Evolutionary conservation across 2,329 filamentous ascomycete species (phyloP).

Genomic region (Penicillium sp.): DNA sequence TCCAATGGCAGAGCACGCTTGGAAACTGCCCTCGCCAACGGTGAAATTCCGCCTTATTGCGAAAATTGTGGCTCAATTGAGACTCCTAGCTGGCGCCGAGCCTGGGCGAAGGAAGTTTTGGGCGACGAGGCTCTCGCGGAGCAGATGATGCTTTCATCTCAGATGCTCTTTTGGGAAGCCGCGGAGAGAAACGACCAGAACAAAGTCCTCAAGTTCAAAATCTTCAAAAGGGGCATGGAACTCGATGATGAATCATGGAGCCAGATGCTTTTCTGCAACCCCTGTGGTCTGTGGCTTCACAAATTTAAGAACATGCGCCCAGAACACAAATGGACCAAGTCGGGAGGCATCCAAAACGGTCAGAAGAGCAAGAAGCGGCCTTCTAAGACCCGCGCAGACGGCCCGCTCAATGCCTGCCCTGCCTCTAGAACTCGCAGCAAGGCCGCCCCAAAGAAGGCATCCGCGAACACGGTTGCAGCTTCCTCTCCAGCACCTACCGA

Average conservation of each 20-base stretch:
- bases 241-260: constrained; percentile 71
- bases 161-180: constrained; percentile 73
- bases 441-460: constrained; percentile 25
- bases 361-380: constrained; percentile 43
- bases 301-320: constrained; percentile 87
- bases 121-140: constrained; percentile 72
- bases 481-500: constrained; percentile 44
- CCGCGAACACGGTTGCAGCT: constrained; percentile 20
- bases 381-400: constrained; percentile 34
- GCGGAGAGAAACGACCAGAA: constrained; percentile 65
- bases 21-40: constrained; percentile 66
- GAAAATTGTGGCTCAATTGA: constrained; percentile 93
- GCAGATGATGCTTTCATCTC: constrained; percentile 71
- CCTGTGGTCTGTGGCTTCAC: constrained; percentile 91
- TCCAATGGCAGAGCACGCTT: constrained; percentile 64
- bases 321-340: constrained; percentile 75
- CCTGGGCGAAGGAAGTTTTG: constrained; percentile 75
- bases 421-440: constrained; percentile 36
- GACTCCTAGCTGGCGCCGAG: constrained; percentile 93
- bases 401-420: constrained; percentile 36
- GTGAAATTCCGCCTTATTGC: constrained; percentile 85
- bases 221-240: constrained; percentile 72
- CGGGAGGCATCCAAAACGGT: constrained; percentile 33
- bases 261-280: constrained; percentile 83
- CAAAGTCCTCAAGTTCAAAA: constrained; percentile 66